phyloP scores from a whole-genome alignment of 768 basidiomycete species.

The Termitomyces titanicus region DNA sequence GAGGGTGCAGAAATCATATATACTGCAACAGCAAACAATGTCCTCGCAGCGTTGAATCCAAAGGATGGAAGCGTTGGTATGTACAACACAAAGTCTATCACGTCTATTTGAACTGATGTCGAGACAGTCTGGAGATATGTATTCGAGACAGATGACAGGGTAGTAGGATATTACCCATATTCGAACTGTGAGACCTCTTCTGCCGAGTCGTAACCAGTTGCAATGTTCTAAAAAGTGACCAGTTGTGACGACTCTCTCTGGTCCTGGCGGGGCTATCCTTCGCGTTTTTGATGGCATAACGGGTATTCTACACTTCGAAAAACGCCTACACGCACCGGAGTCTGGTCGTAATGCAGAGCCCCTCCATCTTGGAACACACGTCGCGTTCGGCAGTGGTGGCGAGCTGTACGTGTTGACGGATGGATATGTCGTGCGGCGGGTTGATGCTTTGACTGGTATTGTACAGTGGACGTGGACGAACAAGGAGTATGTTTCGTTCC shows the following conservation, averaged over 20 bases:
- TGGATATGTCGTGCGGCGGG: constrained; percentile 50
- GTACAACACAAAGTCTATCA: constrained; percentile 17
- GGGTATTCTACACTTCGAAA: constrained; percentile 62
- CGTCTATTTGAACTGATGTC: constrained; percentile 6
- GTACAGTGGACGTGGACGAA: constrained; percentile 72
- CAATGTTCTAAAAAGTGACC: constrained; percentile 2
- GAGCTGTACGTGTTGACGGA: constrained; percentile 55
- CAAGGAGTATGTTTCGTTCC: constrained; percentile 48
- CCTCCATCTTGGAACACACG: constrained; percentile 48
- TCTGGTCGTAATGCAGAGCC: constrained; percentile 48
- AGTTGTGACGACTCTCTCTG: constrained; percentile 77
- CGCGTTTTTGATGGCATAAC: constrained; percentile 62
- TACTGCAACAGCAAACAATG: constrained; percentile 68
- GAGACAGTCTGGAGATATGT: constrained; percentile 70
- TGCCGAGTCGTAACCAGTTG: neutral
- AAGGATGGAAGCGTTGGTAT: constrained; percentile 70
- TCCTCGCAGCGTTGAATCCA: constrained; percentile 70
- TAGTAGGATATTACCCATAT: constrained; percentile 59
- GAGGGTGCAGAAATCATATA: constrained; percentile 47
- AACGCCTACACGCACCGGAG: constrained; percentile 46
- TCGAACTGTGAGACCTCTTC: constrained; percentile 44
- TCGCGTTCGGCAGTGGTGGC: constrained; percentile 31
- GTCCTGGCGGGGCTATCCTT: constrained; percentile 64
- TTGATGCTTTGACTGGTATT: constrained; percentile 51
- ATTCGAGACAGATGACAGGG: constrained; percentile 64